Base-by-base conservation (phyloP, 2,329 filamentous ascomycete genomes). In the Ascochyta lentis region DNA sequence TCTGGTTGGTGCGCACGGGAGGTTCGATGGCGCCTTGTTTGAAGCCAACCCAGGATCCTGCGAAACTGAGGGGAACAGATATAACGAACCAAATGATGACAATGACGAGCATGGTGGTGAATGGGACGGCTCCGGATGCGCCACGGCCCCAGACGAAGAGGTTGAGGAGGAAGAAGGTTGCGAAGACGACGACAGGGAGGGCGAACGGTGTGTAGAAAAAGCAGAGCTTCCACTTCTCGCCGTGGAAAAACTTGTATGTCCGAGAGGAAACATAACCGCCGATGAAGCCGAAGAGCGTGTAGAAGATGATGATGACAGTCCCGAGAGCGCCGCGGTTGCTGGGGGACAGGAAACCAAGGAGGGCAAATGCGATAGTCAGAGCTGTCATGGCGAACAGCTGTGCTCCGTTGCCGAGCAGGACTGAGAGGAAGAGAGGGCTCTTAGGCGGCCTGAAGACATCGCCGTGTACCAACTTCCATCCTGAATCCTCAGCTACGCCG, bases 351-450 rank as follows among this genome's bases (percentile, higher is more conserved):
- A 99, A 96, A 27, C 95, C 95, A 41, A 99, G 84, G 8, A 98
- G 86, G 0, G 95, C 95, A 70, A 99, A 97, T 23, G 87, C 76
- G 68, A 99, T 96, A 43, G 95, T 98, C 71, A 93, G 88, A 29
- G 92, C 95, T 2, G 93, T 91, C 94, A 99, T 99, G 75, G 96
- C 92, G 76, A 99, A 98, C 3, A 99, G 86, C 78, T 99, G 95
- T 10, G 91, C 92, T 58, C 95, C 95, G 72, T 96, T 98, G 55
- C 95, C 95, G 38, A 97, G 84, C 60, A 99, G 83, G 6, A 99
- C 83, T 52, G 93, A 93, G 19, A 99, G 83, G 13, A 97, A 81
- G 26, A 99, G 83, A 1, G 93, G 90, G 57, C 90, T 88, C 62
- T 88, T 86, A 3, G 95, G 95, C 10, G 89, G 88, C 53, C 95